Conservation (phyloP, 495 filamentous ascomycete genomes). For the Evansstolkia leycettana region DNA sequence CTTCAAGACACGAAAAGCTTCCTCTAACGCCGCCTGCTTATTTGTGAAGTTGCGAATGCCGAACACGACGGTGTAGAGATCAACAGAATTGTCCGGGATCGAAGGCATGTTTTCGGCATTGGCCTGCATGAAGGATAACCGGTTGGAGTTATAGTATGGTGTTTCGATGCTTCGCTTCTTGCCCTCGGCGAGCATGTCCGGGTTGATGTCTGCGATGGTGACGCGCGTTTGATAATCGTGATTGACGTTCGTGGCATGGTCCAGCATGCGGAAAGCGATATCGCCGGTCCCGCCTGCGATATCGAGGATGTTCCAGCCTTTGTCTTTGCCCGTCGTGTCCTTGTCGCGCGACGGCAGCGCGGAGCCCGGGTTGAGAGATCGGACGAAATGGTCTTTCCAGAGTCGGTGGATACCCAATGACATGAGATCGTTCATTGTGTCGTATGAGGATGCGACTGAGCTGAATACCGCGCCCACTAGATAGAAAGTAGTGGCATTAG, state of each 20-base stretch:
- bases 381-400: slow-evolving; percentile 98
- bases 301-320: slow-evolving; percentile 77
- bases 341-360: slow-evolving; percentile 38
- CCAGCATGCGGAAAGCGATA: slow-evolving; percentile 93
- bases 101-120: slow-evolving; percentile 73
- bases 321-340: slow-evolving; percentile 15
- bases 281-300: slow-evolving; percentile 96
- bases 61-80: slow-evolving; percentile 96
- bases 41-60: slow-evolving; percentile 94
- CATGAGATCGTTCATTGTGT: slow-evolving; percentile 99
- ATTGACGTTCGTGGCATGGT: slow-evolving; percentile 76
- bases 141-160: slow-evolving; percentile 41
- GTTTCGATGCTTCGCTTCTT: slow-evolving; percentile 55
- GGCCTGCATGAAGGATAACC: slow-evolving; percentile 71
- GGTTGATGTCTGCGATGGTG: slow-evolving; percentile 90
- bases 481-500: slow-evolving; percentile 10
- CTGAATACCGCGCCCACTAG: slow-evolving; percentile 84
- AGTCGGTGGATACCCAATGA: slow-evolving; percentile 91
- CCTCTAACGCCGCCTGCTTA: slow-evolving; percentile 63
- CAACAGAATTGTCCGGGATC: slow-evolving; percentile 52
- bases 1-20: slow-evolving; percentile 80
- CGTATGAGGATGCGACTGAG: slow-evolving; percentile 83
- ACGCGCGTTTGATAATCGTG: slow-evolving; percentile 65
- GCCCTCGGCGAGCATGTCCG: slow-evolving; percentile 84
- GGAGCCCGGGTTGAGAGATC: slow-evolving; percentile 77